phyloP scores from a whole-genome alignment of 2,329 filamentous ascomycete species.

The Remersonia thermophila region DNA sequence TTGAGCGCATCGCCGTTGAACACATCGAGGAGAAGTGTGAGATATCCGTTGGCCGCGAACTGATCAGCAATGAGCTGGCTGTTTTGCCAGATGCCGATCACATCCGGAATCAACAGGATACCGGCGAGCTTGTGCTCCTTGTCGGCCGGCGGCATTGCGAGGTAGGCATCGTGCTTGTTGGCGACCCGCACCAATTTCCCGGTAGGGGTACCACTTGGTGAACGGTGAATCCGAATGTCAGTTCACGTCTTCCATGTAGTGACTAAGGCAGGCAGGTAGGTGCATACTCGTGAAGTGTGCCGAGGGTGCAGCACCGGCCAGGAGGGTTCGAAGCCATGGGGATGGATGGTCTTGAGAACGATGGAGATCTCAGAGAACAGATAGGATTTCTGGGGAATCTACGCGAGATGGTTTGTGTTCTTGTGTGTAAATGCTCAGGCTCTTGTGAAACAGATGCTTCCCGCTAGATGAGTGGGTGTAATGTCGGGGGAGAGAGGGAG shows the following conservation, averaged over 20 bases:
- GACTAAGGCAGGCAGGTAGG: not conserved
- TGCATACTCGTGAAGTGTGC: conserved; percentile 42
- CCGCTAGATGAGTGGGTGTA: no score
- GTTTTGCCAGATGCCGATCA: conserved; percentile 45
- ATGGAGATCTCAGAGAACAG: no score
- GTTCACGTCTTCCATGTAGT: no score
- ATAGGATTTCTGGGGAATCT: no score
- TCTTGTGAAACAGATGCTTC: no score
- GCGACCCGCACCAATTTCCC: conserved; percentile 35
- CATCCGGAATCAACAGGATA: conserved; percentile 36
- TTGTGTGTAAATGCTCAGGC: no score
- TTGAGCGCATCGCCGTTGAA: conserved; percentile 54
- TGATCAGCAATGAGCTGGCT: conserved; percentile 59
- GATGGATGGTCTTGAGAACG: no score
- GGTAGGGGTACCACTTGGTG: conserved; percentile 32
- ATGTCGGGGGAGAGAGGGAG: no score
- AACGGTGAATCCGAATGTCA: no score
- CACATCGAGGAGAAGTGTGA: conserved; percentile 55
- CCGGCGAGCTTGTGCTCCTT: conserved; percentile 29
- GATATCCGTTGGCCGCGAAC: conserved; percentile 61
- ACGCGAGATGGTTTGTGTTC: no score
- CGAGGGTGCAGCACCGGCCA: conserved; percentile 38
- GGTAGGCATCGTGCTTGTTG: conserved; percentile 36
- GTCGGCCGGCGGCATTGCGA: conserved; percentile 33
- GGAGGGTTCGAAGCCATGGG: conserved; percentile 43